A percentile compares a stretch with the other conserved stretches of the same genome.
Conservation (phyloP, 305 asterid genomes). For the Withania somnifera region DNA sequence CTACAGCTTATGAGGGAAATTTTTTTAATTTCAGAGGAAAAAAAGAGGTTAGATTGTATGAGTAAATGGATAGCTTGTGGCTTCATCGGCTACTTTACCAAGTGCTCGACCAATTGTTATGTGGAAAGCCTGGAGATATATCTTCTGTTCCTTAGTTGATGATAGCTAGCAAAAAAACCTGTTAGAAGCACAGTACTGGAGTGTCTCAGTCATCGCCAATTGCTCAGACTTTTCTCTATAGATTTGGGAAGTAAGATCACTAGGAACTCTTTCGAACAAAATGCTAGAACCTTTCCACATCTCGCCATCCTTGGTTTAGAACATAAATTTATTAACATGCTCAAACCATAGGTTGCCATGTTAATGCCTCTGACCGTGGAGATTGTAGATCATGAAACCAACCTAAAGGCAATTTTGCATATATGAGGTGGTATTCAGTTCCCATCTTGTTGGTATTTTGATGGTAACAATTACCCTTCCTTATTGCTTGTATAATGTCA, state of each 20-base stretch:
- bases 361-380: neutral
- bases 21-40: neutral
- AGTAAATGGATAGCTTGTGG: neutral
- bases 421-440: neutral
- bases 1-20: neutral
- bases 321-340: neutral
- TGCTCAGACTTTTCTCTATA: neutral
- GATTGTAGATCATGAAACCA: neutral
- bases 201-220: neutral
- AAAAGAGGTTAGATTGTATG: neutral
- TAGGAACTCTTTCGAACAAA: neutral
- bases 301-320: neutral
- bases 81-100: neutral
- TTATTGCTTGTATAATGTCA: neutral
- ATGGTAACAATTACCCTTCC: neutral
- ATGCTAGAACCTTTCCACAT: neutral
- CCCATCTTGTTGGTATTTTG: neutral
- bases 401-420: neutral
- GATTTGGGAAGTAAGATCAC: neutral
- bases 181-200: neutral
- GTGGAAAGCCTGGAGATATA: neutral
- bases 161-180: neutral
- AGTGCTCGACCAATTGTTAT: neutral
- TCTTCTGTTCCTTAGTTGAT: neutral
- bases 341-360: neutral